phyloP scores from a whole-genome alignment of 1,284 basidiomycete genomes.

The Boletus smithii region DNA sequence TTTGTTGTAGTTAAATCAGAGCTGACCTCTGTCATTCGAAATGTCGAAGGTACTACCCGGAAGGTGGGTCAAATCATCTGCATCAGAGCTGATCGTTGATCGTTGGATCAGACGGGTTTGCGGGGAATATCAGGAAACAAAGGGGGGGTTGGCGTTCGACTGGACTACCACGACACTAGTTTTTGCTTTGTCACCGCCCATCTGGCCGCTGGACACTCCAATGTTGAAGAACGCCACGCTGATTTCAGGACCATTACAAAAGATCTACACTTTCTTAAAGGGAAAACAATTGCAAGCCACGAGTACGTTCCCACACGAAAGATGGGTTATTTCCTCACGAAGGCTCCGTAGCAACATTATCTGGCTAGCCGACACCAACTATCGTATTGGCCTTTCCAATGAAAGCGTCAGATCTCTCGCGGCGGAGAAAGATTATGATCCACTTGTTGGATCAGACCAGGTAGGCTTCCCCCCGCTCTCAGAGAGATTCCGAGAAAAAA shows the following conservation, averaged over 20 bases:
- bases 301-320: conserved; percentile 56
- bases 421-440: conserved; percentile 63
- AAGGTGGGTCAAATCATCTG: conserved; percentile 54
- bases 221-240: conserved; percentile 86
- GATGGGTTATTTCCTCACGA: conserved; percentile 10
- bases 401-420: conserved; percentile 70
- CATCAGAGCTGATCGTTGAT: conserved; percentile 1
- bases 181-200: conserved; percentile 97
- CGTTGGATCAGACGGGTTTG: conserved; percentile 74
- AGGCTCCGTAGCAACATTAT: conserved; percentile 66
- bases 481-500: background rate
- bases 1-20: conserved; percentile 81
- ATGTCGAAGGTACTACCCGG: conserved; percentile 88
- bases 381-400: conserved; percentile 87
- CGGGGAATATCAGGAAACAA: conserved; percentile 98
- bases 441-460: conserved; percentile 82
- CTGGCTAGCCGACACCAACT: conserved; percentile 96
- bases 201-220: conserved; percentile 89
- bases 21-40: conserved; percentile 76
- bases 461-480: conserved; percentile 37
- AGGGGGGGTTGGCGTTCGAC: conserved; percentile 88
- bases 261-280: conserved; percentile 84
- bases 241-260: conserved; percentile 88
- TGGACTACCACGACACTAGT: conserved; percentile 87
- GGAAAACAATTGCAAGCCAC: conserved; percentile 85